Percentiles rank a stretch among this genome's conserved stretches.
Evolutionary conservation across 371 early-diverging fungal species (phyloP).

Genomic region (Dinochytrium kinnereticum): DNA sequence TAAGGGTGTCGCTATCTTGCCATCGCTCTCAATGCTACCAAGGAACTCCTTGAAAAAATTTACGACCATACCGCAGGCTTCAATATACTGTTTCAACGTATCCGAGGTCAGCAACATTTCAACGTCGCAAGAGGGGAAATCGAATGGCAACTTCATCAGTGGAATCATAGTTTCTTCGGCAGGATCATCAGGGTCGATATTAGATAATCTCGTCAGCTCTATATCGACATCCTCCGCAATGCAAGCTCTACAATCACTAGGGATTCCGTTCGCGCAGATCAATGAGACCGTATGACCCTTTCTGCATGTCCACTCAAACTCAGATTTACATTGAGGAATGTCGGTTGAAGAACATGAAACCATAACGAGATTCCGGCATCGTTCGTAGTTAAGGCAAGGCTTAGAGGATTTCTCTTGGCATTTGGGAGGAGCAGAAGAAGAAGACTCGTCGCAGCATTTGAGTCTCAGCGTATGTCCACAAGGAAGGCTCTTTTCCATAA

Average conservation of each 20-base stretch:
- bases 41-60: neutral
- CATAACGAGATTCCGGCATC: slow-evolving; percentile 16
- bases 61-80: neutral
- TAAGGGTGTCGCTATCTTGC: neutral
- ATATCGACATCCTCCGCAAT: slow-evolving; percentile 20
- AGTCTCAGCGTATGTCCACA: slow-evolving; percentile 26
- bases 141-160: neutral
- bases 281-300: slow-evolving; percentile 23
- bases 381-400: slow-evolving; percentile 30
- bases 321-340: slow-evolving; percentile 17
- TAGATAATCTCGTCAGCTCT: neutral
- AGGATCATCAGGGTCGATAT: neutral
- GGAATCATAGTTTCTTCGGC: neutral
- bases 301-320: slow-evolving; percentile 22
- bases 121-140: neutral
- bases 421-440: neutral
- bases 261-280: slow-evolving; percentile 26
- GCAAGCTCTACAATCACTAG: slow-evolving; percentile 24
- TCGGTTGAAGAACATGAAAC: slow-evolving; percentile 18
- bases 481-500: neutral
- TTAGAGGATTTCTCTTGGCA: neutral
- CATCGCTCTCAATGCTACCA: neutral
- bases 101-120: neutral
- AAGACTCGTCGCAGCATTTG: neutral
- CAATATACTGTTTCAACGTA: neutral